Base-by-base conservation (phyloP, 495 filamentous ascomycete species). In the Aspergillus coremiiformis region DNA sequence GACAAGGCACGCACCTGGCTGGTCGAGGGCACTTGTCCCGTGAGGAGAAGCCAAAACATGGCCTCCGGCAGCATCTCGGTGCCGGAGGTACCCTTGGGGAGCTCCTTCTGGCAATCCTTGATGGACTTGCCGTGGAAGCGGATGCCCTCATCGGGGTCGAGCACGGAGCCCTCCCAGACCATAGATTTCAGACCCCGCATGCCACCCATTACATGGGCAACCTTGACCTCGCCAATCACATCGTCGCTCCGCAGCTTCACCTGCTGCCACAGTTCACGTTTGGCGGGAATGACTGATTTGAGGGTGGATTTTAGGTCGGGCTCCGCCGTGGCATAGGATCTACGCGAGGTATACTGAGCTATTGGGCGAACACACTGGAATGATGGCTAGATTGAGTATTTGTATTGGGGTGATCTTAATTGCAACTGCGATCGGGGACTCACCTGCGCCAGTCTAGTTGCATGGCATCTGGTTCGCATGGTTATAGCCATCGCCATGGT, bases 31-130 rank as follows among this genome's bases (percentile, higher is more conserved):
- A 98, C 87, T 68, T 92, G 78, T 51, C 93, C 94, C 8, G 93
- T 98, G 53, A 98, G 72, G 14, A 98, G 84, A 22, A 98, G 85
- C 93, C 93, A 98, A 80, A 98, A 98, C 93, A 98, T 97, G 64
- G 90, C 84, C 71, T 98, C 93, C 32, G 93, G 93, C 2, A 98
- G 84, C 94, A 97, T 97, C 75, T 98, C 92, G n/a, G 89, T 93
- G 52, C 93, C 93, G 2, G 86, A 81, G 49, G 81, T 87, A 47
- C 91, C 93, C 75, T 96, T 96, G 60, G 93, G 93, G 7, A 98
- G 81, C 65, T 94, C 83, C 51, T 82, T 80, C 64, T 96, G 91
- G 78, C 93, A 98, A 65, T 98, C 93, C 74, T 93, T 94, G 78
- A 98, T 98, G 44, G 90, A 96, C 60, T 85, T 84, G 61, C 94